phyloP scores from a whole-genome alignment of 371 early-diverging fungal species.

The Rhizopus arrhizus region DNA sequence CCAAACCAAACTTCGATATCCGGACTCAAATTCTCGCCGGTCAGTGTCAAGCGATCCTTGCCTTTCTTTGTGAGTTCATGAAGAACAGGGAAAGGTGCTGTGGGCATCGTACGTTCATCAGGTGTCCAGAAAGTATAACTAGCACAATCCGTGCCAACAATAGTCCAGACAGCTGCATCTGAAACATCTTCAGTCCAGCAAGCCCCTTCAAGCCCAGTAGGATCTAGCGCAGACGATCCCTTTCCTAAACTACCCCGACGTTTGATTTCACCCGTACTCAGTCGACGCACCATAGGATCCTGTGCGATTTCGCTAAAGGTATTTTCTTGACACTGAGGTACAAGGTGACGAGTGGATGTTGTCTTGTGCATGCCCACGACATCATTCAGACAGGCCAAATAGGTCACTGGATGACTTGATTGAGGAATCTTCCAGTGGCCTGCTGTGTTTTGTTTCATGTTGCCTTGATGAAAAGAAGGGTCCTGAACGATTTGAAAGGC shows the following conservation, averaged over 20 bases:
- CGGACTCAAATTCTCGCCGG: conserved; percentile 68
- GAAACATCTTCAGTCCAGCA: conserved; percentile 85
- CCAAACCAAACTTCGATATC: conserved; percentile 77
- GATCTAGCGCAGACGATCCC: conserved; percentile 4
- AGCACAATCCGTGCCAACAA: conserved; percentile 82
- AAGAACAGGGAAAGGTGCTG: conserved; percentile 40
- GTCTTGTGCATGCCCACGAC: conserved; percentile 73
- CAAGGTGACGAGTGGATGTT: conserved; percentile 53
- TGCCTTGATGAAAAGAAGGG: conserved; percentile 21
- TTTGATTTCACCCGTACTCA: conserved; percentile 21
- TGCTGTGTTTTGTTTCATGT: conserved; percentile 37
- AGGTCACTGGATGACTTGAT: conserved; percentile 54
- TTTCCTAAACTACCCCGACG: conserved; percentile 17
- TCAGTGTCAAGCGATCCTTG: conserved; percentile 31
- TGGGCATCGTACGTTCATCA: conserved; percentile 9
- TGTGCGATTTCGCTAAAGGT: neutral
- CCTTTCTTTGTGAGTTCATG: conserved; percentile 18
- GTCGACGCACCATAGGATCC: neutral
- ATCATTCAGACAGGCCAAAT: conserved; percentile 75
- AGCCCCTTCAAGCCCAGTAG: conserved; percentile 42
- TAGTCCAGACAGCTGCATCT: conserved; percentile 87
- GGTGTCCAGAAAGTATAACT: conserved; percentile 76
- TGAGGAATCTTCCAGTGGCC: conserved; percentile 29
- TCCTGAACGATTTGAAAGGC: conserved; percentile 79
- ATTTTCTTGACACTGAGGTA: conserved; percentile 12